Conservation (phyloP, 768 basidiomycete genomes). For the Pisolithus tinctorius region DNA sequence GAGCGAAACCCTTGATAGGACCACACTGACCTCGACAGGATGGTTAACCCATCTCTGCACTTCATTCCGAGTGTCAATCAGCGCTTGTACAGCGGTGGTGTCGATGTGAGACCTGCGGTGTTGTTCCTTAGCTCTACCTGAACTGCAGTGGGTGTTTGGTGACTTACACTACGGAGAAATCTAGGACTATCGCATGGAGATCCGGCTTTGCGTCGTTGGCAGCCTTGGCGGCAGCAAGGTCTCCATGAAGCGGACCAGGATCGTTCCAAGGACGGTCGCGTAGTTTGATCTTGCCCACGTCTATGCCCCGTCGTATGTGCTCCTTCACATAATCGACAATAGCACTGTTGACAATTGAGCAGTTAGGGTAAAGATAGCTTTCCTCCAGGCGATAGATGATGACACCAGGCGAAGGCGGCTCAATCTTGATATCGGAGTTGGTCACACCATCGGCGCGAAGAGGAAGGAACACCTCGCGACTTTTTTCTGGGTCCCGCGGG, state of each 20-base stretch:
- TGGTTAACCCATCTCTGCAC: slow-evolving; percentile 84
- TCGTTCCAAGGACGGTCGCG: slow-evolving; percentile 94
- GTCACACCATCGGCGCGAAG: slow-evolving; percentile 53
- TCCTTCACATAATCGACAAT: slow-evolving; percentile 79
- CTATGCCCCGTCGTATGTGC: slow-evolving; percentile 69
- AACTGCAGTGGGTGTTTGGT: not conserved
- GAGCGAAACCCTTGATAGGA: not conserved
- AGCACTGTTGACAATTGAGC: slow-evolving; percentile 56
- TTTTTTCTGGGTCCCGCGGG: slow-evolving; percentile 23
- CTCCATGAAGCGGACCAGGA: slow-evolving; percentile 57
- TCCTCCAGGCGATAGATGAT: slow-evolving; percentile 91
- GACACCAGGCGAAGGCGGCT: slow-evolving; percentile 77
- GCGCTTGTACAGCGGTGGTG: slow-evolving; percentile 83
- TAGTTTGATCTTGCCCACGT: slow-evolving; percentile 54
- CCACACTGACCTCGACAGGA: slow-evolving; percentile 53
- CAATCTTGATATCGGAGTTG: slow-evolving; percentile 65
- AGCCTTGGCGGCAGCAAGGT: slow-evolving; percentile 39
- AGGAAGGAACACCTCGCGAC: slow-evolving; percentile 82
- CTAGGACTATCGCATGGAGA: slow-evolving; percentile 83
- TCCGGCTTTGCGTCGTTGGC: slow-evolving; percentile 52
- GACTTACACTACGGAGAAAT: slow-evolving; percentile 77
- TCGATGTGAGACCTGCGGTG: slow-evolving; percentile 72
- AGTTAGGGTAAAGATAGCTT: slow-evolving; percentile 82
- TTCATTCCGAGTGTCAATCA: slow-evolving; percentile 82
- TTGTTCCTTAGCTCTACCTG: not conserved